Conservation (phyloP, 2,329 filamentous ascomycete genomes). For the Nemania serpens region DNA sequence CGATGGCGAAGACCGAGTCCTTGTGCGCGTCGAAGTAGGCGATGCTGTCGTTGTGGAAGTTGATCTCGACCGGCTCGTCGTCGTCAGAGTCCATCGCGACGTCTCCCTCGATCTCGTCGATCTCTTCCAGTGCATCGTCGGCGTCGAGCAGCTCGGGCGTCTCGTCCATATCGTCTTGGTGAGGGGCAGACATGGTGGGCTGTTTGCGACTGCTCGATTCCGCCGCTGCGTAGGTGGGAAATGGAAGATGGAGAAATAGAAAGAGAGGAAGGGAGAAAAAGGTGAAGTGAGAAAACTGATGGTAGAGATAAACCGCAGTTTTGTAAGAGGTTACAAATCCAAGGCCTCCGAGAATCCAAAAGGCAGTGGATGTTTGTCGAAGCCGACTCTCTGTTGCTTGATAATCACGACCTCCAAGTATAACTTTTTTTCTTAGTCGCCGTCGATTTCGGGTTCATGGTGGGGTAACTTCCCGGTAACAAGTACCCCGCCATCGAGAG, state of each 20-base stretch:
- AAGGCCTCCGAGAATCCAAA: too few species aligned
- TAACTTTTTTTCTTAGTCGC: too few species aligned
- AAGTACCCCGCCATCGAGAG: conserved; percentile 23
- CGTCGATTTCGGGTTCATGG: conserved; percentile 3
- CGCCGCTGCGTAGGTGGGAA: not conserved
- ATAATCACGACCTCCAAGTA: too few species aligned
- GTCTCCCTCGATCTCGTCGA: conserved; percentile 64
- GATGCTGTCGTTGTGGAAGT: conserved; percentile 86
- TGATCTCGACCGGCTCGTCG: conserved; percentile 72
- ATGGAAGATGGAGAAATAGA: not conserved
- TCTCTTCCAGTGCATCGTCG: conserved; percentile 78
- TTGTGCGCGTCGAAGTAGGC: conserved; percentile 91
- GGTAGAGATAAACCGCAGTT: too few species aligned
- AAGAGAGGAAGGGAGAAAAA: too few species aligned
- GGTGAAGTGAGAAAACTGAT: too few species aligned
- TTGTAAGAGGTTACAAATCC: too few species aligned
- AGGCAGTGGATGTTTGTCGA: too few species aligned
- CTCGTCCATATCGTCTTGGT: conserved; percentile 54
- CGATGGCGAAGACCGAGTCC: conserved; percentile 93
- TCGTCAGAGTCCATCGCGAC: conserved; percentile 81
- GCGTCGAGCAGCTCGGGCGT: conserved; percentile 74
- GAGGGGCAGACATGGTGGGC: conserved; percentile 43
- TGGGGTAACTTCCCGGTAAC: conserved; percentile 20
- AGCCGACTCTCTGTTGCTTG: too few species aligned
- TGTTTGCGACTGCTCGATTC: not conserved